Evolutionary conservation across 2,329 filamentous ascomycete species (phyloP).

Genomic region (Byssothecium circinans): DNA sequence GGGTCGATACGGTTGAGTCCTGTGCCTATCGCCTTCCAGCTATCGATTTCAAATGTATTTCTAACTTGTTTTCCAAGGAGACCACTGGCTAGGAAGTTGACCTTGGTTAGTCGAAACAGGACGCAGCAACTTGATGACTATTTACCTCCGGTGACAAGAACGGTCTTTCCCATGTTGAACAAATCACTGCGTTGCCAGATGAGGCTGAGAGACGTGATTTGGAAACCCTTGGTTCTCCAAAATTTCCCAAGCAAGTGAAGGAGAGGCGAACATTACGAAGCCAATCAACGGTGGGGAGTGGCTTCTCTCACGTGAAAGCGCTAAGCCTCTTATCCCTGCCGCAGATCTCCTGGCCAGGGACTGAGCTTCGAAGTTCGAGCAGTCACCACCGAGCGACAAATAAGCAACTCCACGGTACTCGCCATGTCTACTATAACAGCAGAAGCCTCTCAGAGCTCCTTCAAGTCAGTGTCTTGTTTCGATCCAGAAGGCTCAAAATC

Average conservation of each 20-base stretch:
- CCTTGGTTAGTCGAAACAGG: constrained; percentile 14
- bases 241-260: too few relatives aligned
- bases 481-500: background rate
- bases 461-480: constrained; percentile 60
- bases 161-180: constrained; percentile 49
- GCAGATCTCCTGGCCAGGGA: background rate
- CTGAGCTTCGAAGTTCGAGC: constrained; percentile 10
- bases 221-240: too few relatives aligned
- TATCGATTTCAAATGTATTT: constrained; percentile 65
- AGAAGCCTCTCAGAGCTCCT: constrained; percentile 73
- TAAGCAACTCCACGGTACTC: constrained; percentile 10
- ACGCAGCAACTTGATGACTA: constrained; percentile 6
- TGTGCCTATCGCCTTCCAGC: constrained; percentile 56
- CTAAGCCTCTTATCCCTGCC: constrained; percentile 12
- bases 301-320: background rate
- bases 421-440: constrained; percentile 84
- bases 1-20: constrained; percentile 72
- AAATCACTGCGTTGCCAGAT: background rate
- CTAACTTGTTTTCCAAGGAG: constrained; percentile 79
- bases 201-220: background rate
- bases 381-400: constrained; percentile 7
- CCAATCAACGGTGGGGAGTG: constrained; percentile 1
- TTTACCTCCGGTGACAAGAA: constrained; percentile 75
- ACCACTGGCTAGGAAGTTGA: constrained; percentile 61
- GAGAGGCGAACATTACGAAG: constrained; percentile 1